phyloP scores from a whole-genome alignment of 352 stramenopile genomes.

The Globisporangium rhizosaccharum region DNA sequence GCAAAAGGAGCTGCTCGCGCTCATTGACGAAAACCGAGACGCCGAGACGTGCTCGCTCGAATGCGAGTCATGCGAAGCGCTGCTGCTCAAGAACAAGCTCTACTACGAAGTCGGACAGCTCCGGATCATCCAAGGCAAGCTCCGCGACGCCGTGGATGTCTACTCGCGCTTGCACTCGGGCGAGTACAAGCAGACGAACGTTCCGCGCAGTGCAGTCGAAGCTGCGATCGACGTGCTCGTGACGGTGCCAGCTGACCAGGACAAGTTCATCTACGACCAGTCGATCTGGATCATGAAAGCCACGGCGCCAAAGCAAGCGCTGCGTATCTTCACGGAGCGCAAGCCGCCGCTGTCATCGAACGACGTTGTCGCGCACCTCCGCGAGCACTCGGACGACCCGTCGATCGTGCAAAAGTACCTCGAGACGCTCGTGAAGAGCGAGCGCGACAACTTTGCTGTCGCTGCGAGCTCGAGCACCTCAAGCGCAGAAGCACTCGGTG shows the following conservation, averaged over 20 bases:
- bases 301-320: slow-evolving; percentile 60
- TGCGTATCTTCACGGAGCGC: slow-evolving; percentile 83
- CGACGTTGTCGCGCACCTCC: slow-evolving; percentile 73
- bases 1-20: slow-evolving; percentile 69
- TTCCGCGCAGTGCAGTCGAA: slow-evolving; percentile 85
- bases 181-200: slow-evolving; percentile 79
- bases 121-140: slow-evolving; percentile 57
- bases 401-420: slow-evolving; percentile 77
- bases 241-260: slow-evolving; percentile 60
- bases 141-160: slow-evolving; percentile 76
- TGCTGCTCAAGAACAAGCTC: slow-evolving; percentile 68
- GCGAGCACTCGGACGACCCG: slow-evolving; percentile 66
- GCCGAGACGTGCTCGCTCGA: slow-evolving; percentile 59
- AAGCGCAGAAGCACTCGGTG: slow-evolving; percentile 24
- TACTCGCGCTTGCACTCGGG: slow-evolving; percentile 73
- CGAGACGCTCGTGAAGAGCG: slow-evolving; percentile 71
- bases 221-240: slow-evolving; percentile 88
- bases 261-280: slow-evolving; percentile 85
- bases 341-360: slow-evolving; percentile 61
- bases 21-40: slow-evolving; percentile 68
- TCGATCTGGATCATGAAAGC: slow-evolving; percentile 85
- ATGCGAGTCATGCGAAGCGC: slow-evolving; percentile 52
- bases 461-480: slow-evolving; percentile 8
- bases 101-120: slow-evolving; percentile 80
- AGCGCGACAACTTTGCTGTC: slow-evolving; percentile 21